Evolutionary conservation across 2,329 filamentous ascomycete genomes (phyloP).

Genomic region (Exophiala calicioides): DNA sequence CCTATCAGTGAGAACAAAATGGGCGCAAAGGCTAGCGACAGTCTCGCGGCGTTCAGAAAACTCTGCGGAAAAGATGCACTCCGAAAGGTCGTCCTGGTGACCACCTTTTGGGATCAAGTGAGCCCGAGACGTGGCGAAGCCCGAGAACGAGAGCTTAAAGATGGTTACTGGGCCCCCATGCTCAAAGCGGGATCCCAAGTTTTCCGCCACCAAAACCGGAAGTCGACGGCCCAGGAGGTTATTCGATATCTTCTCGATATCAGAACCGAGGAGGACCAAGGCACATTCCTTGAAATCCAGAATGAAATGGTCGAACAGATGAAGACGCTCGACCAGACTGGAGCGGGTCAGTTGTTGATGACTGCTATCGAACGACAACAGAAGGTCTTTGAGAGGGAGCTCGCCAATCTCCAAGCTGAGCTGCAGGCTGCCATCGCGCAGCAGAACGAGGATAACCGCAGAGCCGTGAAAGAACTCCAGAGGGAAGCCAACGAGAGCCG

Average conservation of each 20-base stretch:
- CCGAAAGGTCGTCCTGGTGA: conserved; percentile 40
- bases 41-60: conserved; percentile 41
- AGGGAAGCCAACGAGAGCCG: no score
- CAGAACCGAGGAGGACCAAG: no score
- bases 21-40: conserved; percentile 36
- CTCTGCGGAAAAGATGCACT: conserved; percentile 40
- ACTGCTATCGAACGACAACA: conserved; percentile 1
- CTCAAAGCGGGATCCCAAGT: not conserved
- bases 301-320: conserved; percentile 14
- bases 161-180: conserved; percentile 4
- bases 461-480: not conserved
- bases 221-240: conserved; percentile 6
- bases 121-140: not conserved
- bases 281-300: conserved; percentile 9
- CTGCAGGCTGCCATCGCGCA: not conserved
- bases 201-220: not conserved
- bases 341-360: conserved; percentile 3
- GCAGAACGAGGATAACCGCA: not conserved
- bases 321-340: conserved; percentile 8
- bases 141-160: not conserved
- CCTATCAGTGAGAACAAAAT: conserved; percentile 40
- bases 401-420: not conserved
- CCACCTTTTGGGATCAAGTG: conserved; percentile 40
- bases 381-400: not conserved
- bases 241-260: conserved; percentile 1